A percentile compares a stretch with the other conserved stretches of the same genome.
Evolutionary conservation across 495 filamentous ascomycete genomes (phyloP).

Genomic region (Xylaria acuta): DNA sequence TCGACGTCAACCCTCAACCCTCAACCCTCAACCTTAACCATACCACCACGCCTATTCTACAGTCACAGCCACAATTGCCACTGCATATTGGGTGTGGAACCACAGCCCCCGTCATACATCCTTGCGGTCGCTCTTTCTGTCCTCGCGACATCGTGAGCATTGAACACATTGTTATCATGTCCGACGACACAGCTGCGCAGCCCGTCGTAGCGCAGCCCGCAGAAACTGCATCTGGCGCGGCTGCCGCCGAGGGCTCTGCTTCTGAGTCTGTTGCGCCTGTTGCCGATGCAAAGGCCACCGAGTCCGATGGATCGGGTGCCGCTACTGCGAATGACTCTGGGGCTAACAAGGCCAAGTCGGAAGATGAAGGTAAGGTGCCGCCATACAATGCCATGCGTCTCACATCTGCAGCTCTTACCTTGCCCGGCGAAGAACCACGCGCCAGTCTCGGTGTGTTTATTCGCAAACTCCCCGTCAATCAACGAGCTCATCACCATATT

Average conservation of each 20-base stretch:
- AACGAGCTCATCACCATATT: neutral
- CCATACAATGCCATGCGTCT: slow-evolving; percentile 15
- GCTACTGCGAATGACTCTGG: slow-evolving; percentile 22
- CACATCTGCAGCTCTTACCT: neutral
- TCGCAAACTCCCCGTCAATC: slow-evolving; percentile 21
- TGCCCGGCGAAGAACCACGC: slow-evolving; percentile 8
- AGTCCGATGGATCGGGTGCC: slow-evolving; percentile 26
- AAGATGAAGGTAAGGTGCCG: slow-evolving; percentile 38
- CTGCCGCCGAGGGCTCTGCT: slow-evolving; percentile 25
- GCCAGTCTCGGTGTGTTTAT: neutral
- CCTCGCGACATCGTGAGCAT: slow-evolving; percentile 28
- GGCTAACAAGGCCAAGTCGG: slow-evolving; percentile 26
- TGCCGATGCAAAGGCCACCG: slow-evolving; percentile 36
- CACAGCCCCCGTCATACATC: neutral
- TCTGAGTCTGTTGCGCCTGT: slow-evolving; percentile 37
- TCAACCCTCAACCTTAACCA: neutral
- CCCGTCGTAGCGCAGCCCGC: slow-evolving; percentile 35
- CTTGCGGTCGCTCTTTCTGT: slow-evolving; percentile 7
- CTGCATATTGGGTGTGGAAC: neutral
- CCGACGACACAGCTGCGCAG: slow-evolving; percentile 40
- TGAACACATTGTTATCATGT: slow-evolving; percentile 34
- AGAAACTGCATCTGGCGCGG: slow-evolving; percentile 16
- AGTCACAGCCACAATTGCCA: slow-evolving; percentile 1
- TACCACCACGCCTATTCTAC: neutral
- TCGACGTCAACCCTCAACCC: neutral